phyloP scores from a whole-genome alignment of 345 rosid species.

The Capsella bursapastoris region DNA sequence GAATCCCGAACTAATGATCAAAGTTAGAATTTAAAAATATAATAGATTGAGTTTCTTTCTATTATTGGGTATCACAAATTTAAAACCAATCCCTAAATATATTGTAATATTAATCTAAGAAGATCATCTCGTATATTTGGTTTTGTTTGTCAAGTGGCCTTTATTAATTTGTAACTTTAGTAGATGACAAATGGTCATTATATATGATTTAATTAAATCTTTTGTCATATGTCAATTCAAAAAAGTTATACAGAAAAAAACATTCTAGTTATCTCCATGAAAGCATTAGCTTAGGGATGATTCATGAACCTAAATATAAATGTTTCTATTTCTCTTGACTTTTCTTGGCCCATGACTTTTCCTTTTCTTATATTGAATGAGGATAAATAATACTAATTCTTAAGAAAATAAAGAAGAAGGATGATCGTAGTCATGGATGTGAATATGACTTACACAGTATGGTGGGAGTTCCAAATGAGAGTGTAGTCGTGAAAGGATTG shows the following conservation, averaged over 20 bases:
- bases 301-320: constrained; percentile 22
- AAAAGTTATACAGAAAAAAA: background rate
- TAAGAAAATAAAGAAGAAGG: background rate
- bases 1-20: background rate
- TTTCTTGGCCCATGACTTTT: constrained; percentile 20
- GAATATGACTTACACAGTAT: constrained; percentile 61
- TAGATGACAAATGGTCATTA: constrained; percentile 4
- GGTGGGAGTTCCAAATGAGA: constrained; percentile 88
- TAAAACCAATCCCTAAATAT: constrained; percentile 2
- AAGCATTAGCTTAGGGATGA: background rate
- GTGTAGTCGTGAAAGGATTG: constrained; percentile 72
- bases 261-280: constrained; percentile 2
- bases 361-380: background rate
- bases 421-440: background rate
- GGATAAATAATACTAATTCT: background rate
- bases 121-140: background rate
- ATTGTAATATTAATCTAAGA: background rate
- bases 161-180: background rate
- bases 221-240: background rate
- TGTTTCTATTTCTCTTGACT: background rate
- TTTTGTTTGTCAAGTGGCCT: constrained; percentile 1
- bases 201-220: background rate
- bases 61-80: background rate
- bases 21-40: background rate
- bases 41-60: background rate